Evolutionary conservation across 192 early-diverging fungal species (phyloP).

Genomic region (Backusella mclennaniae): DNA sequence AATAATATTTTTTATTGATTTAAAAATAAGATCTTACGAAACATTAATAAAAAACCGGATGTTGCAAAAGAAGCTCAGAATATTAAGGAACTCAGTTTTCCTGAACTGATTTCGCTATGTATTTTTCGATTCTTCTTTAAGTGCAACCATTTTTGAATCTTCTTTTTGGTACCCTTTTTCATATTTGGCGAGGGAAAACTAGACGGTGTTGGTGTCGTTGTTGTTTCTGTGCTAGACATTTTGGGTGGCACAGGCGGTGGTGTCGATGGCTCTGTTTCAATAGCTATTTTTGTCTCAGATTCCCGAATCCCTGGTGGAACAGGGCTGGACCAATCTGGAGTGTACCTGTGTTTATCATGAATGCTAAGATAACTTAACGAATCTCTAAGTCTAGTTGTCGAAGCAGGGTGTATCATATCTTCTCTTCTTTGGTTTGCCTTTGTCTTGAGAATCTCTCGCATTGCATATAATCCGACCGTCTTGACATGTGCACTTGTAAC

Average conservation of each 20-base stretch:
- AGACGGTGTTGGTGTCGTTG: background rate
- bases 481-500: constrained; percentile 2
- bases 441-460: constrained; percentile 18
- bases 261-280: background rate
- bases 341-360: constrained; percentile 3
- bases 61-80: background rate
- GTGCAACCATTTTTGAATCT: background rate
- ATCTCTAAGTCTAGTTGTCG: background rate
- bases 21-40: background rate
- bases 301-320: background rate
- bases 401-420: background rate
- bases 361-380: background rate
- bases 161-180: background rate
- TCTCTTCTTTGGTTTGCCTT: constrained; percentile 7
- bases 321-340: background rate
- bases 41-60: too few species aligned
- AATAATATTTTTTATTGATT: background rate
- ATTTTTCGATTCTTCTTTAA: background rate
- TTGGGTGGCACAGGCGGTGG: background rate
- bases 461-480: constrained; percentile 12
- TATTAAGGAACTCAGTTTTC: background rate
- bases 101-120: background rate
- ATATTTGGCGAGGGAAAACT: background rate
- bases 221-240: constrained; percentile 4
- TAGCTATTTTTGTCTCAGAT: constrained; percentile 4